phyloP scores from a whole-genome alignment of 495 filamentous ascomycete genomes.

The Neurospora sp. region DNA sequence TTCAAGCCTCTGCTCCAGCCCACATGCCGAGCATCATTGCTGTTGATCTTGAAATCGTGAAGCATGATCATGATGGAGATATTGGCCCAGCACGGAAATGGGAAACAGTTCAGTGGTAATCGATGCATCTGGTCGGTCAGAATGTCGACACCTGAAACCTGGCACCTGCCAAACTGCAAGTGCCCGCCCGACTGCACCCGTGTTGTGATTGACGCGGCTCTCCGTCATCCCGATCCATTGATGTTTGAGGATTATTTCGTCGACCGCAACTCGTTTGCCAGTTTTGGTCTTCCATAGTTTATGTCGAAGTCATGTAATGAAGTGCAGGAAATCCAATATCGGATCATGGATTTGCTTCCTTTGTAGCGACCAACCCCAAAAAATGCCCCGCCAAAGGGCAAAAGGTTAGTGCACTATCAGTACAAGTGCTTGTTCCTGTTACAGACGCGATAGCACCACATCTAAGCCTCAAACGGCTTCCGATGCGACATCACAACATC shows the following conservation, averaged over 20 bases:
- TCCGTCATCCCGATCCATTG: not conserved
- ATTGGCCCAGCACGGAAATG: not conserved
- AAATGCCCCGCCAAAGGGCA: not conserved
- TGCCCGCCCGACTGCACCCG: not conserved
- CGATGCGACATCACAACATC: not conserved
- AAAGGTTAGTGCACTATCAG: not conserved
- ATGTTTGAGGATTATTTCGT: not conserved
- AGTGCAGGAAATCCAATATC: not conserved
- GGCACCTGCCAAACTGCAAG: not conserved
- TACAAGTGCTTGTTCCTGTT: rapidly evolving
- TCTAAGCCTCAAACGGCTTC: not conserved
- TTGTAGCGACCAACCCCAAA: not conserved
- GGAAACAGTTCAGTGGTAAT: not conserved
- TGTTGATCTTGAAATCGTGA: not conserved
- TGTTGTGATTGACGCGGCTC: not conserved
- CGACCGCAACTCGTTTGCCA: not conserved
- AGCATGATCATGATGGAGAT: not conserved
- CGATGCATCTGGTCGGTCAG: not conserved
- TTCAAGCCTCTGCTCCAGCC: not conserved
- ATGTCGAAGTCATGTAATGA: too few species aligned
- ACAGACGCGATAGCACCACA: not conserved
- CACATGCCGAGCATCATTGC: not conserved
- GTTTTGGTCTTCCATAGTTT: not conserved
- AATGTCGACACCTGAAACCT: not conserved
- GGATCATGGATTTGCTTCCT: not conserved